Evolutionary conservation across 306 rosid genomes (phyloP).

Genomic region (Lupinus albus): DNA sequence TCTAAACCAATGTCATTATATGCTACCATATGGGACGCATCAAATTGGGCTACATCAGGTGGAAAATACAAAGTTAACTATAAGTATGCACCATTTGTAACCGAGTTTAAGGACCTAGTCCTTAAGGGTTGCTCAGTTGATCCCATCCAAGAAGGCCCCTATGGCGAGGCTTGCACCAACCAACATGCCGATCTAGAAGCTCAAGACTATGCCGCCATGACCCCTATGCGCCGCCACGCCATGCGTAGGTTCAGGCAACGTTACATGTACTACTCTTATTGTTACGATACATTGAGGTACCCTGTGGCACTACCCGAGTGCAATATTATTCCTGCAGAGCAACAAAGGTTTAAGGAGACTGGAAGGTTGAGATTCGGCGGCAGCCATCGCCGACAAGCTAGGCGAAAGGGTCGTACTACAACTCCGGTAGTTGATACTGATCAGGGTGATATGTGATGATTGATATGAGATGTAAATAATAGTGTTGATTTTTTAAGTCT

Average conservation of each 20-base stretch:
- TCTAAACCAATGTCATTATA: conserved; percentile 91
- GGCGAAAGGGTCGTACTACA: conserved; percentile 48
- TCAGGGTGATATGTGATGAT: conserved; percentile 44
- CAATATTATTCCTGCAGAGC: conserved; percentile 52
- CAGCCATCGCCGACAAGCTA: conserved; percentile 66
- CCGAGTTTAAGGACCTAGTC: conserved; percentile 78
- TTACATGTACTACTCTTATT: conserved; percentile 85
- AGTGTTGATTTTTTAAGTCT: conserved; percentile 3
- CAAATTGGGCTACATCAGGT: conserved; percentile 90
- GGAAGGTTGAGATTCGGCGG: conserved; percentile 88
- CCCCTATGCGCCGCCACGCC: conserved; percentile 50
- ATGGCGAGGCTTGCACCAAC: conserved; percentile 38
- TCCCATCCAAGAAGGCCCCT: conserved; percentile 59
- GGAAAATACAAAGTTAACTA: conserved; percentile 86
- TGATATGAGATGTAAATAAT: conserved; percentile 42
- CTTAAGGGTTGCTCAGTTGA: conserved; percentile 76
- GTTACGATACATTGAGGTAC: conserved; percentile 77
- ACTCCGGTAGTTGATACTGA: conserved; percentile 34
- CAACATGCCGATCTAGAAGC: conserved; percentile 40
- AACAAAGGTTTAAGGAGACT: conserved; percentile 62
- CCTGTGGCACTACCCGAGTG: conserved; percentile 71
- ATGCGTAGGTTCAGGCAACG: conserved; percentile 75
- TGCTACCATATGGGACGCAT: conserved; percentile 93
- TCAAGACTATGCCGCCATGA: conserved; percentile 56
- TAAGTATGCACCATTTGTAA: conserved; percentile 82